Percentiles rank a stretch among this genome's conserved stretches.
phyloP scores from a whole-genome alignment of 495 filamentous ascomycete genomes.

The Trichocladium antarcticum region DNA sequence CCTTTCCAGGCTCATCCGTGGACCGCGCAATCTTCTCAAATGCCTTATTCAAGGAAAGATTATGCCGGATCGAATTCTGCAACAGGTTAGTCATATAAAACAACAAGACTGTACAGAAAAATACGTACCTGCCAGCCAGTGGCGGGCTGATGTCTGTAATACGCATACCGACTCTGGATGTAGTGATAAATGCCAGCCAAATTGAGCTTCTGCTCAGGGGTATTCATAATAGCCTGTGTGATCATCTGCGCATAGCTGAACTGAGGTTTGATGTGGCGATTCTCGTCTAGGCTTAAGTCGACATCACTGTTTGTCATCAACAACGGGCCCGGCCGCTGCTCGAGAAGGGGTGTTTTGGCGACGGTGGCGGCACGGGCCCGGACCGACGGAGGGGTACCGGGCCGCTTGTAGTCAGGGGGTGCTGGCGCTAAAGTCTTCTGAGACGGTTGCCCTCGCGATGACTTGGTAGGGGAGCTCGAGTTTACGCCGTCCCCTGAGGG shows the following conservation, averaged over 20 bases:
- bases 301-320: conserved; percentile 46
- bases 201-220: conserved; percentile 73
- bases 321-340: conserved; percentile 30
- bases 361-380: conserved; percentile 27
- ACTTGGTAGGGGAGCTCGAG: conserved; percentile 20
- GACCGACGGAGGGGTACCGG: conserved; percentile 52
- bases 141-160: conserved; percentile 64
- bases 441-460: conserved; percentile 18
- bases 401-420: conserved; percentile 56
- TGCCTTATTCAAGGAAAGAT: conserved; percentile 82
- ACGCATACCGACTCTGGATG: conserved; percentile 81
- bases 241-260: conserved; percentile 97
- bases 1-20: conserved; percentile 93
- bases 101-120: neutral
- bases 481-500: conserved; percentile 34
- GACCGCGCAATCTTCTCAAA: conserved; percentile 86
- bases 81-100: conserved; percentile 15
- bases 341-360: conserved; percentile 35
- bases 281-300: conserved; percentile 71
- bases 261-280: conserved; percentile 82
- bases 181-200: conserved; percentile 83
- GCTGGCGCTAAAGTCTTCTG: conserved; percentile 55
- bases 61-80: conserved; percentile 93
- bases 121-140: conserved; percentile 74
- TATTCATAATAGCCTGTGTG: conserved; percentile 82